Base-by-base conservation (phyloP, 257 asterid species). In the Osmanthus fragrans region DNA sequence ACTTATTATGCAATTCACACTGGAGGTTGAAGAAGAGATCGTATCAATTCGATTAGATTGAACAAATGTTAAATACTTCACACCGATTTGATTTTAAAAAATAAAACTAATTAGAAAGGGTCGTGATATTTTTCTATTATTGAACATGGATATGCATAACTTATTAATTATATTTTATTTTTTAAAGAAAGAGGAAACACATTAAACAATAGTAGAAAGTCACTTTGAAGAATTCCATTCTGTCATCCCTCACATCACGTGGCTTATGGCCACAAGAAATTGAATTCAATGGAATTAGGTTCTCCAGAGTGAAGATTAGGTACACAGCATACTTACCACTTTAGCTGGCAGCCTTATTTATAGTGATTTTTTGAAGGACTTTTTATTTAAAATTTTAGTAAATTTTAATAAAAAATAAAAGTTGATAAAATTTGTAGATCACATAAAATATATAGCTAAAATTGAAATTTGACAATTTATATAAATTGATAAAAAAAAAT, bases 211-310 rank as follows among this genome's bases (percentile, higher is more conserved):
- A 76, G n/a, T 54, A 2, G 60, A 49, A 60, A 60, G 67, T 9
- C 33, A 60, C 33, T 60, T 2, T 60, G 15, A 21, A 60, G 64
- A 21, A 18, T n/a, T 58, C 66, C 18, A 63, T 63, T 13, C 3
- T 19, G 16, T 37, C 7, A 8, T 58, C 37, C 29, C 11, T 16
- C 69, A 63, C 33, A 63, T 63, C 77, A 73, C 45, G 34, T 21
- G 71, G 68, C 13, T 40, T 67, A 64, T 65, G 79, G 64, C 42
- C 42, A 25, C 23, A 63, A n/a, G 37, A 51, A n/a, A 47, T 30
- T 54, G 27, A 3, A 69, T 34, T 10, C 25, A 36, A 23, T 74
- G 45, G 79, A 64, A 63, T 75, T 66, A 42, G 73, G 79, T 76
- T 29, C 63, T 60, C 64, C 15, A 0, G 18, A 19, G 40, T 40